Conservation (phyloP, 140 eudicot genomes). For the Cichorium intybus region DNA sequence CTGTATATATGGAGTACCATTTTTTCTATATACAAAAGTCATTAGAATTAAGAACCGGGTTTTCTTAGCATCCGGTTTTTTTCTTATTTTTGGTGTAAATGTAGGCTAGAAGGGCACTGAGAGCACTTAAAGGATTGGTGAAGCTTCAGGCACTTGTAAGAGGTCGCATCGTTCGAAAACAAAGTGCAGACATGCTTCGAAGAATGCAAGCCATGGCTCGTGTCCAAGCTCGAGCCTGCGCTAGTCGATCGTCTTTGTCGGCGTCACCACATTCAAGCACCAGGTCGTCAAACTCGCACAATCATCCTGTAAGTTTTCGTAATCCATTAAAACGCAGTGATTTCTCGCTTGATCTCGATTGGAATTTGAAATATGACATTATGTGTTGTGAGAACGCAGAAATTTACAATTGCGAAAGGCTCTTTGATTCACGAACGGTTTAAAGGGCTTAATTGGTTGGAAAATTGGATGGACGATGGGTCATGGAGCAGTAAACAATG, state of each 20-base stretch:
- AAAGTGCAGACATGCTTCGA: constrained; percentile 85
- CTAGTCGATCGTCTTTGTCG: constrained; percentile 49
- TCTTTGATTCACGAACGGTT: constrained; percentile 22
- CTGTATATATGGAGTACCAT: neutral
- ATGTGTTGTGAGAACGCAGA: constrained; percentile 31
- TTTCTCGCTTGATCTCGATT: neutral
- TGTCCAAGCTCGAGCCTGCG: constrained; percentile 85
- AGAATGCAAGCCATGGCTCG: constrained; percentile 98
- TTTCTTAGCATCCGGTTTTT: neutral
- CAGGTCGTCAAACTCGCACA: constrained; percentile 40
- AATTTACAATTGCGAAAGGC: constrained; percentile 28
- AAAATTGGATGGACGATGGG: constrained; percentile 71
- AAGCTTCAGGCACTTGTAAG: constrained; percentile 94
- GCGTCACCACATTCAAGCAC: constrained; percentile 48
- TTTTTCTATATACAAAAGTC: too few species aligned
- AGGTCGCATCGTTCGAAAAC: constrained; percentile 88
- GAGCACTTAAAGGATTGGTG: constrained; percentile 86
- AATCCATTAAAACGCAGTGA: neutral
- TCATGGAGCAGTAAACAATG: constrained; percentile 46
- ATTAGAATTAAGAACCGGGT: neutral
- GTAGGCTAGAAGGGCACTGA: constrained; percentile 88
- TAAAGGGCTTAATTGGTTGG: constrained; percentile 44
- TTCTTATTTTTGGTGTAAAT: constrained; percentile 10
- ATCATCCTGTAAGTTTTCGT: constrained; percentile 38
- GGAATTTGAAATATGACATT: neutral